Base-by-base conservation (phyloP, 495 filamentous ascomycete species). In the Penicillium cataractarum region DNA sequence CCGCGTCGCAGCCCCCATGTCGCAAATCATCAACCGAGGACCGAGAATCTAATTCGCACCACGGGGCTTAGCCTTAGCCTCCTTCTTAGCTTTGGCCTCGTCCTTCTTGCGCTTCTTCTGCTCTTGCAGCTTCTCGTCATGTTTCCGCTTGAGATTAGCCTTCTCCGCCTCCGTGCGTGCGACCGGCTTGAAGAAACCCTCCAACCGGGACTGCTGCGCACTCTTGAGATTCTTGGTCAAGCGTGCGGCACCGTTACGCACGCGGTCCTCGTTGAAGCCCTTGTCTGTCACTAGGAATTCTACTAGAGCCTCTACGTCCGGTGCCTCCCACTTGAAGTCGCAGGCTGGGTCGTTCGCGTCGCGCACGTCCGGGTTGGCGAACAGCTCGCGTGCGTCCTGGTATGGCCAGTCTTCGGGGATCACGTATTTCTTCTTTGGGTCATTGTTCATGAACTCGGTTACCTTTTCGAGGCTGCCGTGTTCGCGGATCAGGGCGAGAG, bases 131-230 rank as follows among this genome's bases (percentile, higher is more conserved):
- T 97, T 95, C 78, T 91, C 89, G 51, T 97, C 94, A 33, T 93
- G 86, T 82, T 97, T 99, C 70, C 95, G 84, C 85, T 99, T 97
- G 68, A 96, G 78, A 44, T 63, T 85, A 56, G 87, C 87, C 67
- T 93, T 88, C 78, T 98, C 89, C 57, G 88, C 89, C 13, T 92
- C 89, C 3, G 92, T 92, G 79, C 91, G 93, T 49, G 90, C 90
- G n/a, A 96, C 75, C 13, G 92, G 88, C 77, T 97, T 97, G 84
- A 99, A 99, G 79, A 99, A 99, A 15, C 96, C 94, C 70, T 97
- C 92, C n/a, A 99, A 76, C 29, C 95, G 86, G 4, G 90, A 87
- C 74, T 99, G 95, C 74, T 97, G 95, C 15, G 87, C 87, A 27
- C 82, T 87, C 82, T 97, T 97, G 57, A 96, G 77, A 60, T 90